phyloP scores from a whole-genome alignment of 2,329 filamentous ascomycete genomes.

The Epichloe uncinata region DNA sequence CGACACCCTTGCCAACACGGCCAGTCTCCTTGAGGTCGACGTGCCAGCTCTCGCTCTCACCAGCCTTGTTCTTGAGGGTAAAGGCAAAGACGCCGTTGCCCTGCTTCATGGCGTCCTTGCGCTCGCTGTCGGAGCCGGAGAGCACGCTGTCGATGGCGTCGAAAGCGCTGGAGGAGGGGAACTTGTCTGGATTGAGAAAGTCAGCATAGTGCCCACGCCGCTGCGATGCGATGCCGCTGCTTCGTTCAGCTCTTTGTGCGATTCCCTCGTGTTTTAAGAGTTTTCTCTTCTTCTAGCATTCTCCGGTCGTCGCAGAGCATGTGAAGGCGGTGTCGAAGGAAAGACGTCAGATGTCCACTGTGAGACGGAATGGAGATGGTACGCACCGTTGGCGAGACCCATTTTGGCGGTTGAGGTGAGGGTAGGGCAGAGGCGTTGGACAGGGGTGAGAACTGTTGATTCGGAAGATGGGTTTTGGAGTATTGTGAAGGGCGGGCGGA shows the following conservation, averaged over 20 bases:
- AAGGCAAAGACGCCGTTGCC: conserved; percentile 83
- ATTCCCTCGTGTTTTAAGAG: neutral
- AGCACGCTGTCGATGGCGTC: conserved; percentile 72
- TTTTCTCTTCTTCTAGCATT: neutral
- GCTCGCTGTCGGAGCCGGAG: conserved; percentile 52
- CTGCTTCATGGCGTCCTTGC: conserved; percentile 80
- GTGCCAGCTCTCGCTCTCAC: conserved; percentile 77
- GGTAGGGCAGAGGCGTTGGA: neutral
- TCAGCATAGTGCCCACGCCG: neutral
- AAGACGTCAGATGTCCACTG: neutral
- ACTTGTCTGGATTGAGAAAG: conserved; percentile 46
- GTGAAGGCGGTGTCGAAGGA: neutral
- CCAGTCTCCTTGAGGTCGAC: conserved; percentile 91
- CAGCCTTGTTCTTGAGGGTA: conserved; percentile 74
- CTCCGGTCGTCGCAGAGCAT: neutral
- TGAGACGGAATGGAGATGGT: neutral
- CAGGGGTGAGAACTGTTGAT: neutral
- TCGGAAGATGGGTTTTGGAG: neutral
- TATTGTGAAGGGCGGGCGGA: too few species aligned
- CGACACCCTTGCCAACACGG: conserved; percentile 61
- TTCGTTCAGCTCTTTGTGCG: neutral
- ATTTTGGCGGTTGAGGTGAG: conserved; percentile 29
- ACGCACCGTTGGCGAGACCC: conserved; percentile 57
- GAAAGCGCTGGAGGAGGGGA: conserved; percentile 84
- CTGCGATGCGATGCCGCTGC: neutral